These are phyloP conservation scores for Zopfia rhizophila DNA, from an alignment of 2,329 filamentous ascomycete genomes.

Conservation along the genomic window DNA sequence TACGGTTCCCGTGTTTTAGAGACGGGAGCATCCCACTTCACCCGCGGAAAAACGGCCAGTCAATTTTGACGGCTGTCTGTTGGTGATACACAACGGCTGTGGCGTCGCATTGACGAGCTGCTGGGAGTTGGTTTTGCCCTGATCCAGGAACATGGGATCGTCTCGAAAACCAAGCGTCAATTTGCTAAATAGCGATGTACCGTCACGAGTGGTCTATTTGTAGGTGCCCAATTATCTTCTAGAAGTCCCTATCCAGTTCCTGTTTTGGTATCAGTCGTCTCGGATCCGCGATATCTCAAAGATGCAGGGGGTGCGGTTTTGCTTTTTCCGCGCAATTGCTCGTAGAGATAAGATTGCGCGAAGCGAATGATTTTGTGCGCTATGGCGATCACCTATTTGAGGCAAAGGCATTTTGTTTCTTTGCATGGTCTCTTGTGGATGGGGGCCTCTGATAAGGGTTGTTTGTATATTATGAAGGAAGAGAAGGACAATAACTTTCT, in stretches of 20 bases:
- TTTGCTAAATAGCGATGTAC: too few relatives aligned
- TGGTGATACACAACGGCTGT: too few relatives aligned
- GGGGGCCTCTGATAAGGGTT: conserved; percentile 12
- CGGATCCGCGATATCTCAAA: neutral
- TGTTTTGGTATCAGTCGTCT: neutral
- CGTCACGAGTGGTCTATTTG: too few relatives aligned
- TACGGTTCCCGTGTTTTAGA: too few relatives aligned
- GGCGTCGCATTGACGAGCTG: too few relatives aligned
- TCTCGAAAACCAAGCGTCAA: too few relatives aligned
- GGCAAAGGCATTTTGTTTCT: conserved; percentile 2
- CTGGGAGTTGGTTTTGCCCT: too few relatives aligned
- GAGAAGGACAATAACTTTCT: neutral
- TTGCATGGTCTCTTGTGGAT: conserved; percentile 1
- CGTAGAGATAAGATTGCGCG: conserved; percentile 19
- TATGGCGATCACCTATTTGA: neutral
- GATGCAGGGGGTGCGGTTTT: conserved; percentile 1
- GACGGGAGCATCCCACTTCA: too few relatives aligned
- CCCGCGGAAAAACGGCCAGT: too few relatives aligned
- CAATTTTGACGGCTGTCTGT: too few relatives aligned
- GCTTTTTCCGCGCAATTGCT: conserved; percentile 15
- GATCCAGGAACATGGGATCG: too few relatives aligned
- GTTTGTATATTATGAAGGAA: conserved; percentile 1
- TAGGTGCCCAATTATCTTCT: neutral
- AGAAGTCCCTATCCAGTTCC: neutral
- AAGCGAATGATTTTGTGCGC: too few relatives aligned